Conservation (phyloP, 768 basidiomycete species). For the Hydnomerulius pinastri region DNA sequence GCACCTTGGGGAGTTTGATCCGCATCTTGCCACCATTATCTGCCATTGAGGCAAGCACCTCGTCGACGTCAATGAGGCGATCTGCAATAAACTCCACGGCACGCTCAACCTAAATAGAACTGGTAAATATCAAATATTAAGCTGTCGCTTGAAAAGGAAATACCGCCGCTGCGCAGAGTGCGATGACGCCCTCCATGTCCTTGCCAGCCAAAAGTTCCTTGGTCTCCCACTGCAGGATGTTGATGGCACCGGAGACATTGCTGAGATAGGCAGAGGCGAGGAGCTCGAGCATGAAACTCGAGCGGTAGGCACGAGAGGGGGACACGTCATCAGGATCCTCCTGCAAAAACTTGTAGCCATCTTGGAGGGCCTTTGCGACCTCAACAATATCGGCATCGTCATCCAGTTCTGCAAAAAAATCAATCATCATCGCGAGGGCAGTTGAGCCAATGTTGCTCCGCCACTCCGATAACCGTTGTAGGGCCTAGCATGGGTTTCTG, state of each 20-base stretch:
- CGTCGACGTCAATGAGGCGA: background rate
- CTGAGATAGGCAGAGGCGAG: background rate
- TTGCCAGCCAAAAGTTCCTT: constrained; percentile 1
- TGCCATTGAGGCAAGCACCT: background rate
- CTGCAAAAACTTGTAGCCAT: background rate
- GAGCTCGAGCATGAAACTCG: background rate
- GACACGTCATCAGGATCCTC: background rate
- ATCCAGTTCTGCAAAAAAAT: background rate
- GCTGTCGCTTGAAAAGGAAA: background rate
- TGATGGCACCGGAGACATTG: background rate
- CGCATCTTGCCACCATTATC: background rate
- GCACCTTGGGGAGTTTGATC: background rate
- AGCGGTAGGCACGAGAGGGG: background rate
- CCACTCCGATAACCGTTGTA: constrained; percentile 7
- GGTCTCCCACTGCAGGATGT: background rate
- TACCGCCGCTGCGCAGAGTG: constrained; percentile 1
- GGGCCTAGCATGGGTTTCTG: background rate
- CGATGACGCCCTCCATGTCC: background rate
- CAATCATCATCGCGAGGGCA: background rate
- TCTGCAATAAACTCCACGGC: background rate
- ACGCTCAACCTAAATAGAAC: constrained; percentile 1
- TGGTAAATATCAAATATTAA: background rate
- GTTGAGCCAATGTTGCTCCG: constrained; percentile 3
- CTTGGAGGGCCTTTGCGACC: background rate
- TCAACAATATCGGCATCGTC: background rate